These are phyloP conservation scores for Blepharisma undulans DNA, from an alignment of 169 alveolate genomes.

Conservation along the genomic window DNA sequence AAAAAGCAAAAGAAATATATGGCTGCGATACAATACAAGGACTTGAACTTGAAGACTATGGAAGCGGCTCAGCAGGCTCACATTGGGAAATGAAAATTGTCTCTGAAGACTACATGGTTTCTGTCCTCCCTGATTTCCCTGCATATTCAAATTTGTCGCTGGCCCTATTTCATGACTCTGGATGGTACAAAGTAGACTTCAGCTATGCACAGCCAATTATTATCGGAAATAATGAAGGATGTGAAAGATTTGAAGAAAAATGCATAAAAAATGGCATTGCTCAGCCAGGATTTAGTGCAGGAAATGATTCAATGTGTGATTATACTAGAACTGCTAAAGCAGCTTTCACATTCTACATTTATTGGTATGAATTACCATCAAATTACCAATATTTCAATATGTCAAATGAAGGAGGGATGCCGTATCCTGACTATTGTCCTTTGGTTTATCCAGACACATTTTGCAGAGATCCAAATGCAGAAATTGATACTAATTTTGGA, in stretches of 20 bases:
- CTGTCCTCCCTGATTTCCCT: conserved; percentile 20
- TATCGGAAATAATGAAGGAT: conserved; percentile 58
- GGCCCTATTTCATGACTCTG: conserved; percentile 57
- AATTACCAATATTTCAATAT: not conserved
- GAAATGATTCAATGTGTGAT: not conserved
- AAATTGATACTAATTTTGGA: not conserved
- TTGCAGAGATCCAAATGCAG: not conserved
- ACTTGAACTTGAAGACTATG: conserved; percentile 54
- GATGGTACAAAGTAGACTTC: conserved; percentile 61
- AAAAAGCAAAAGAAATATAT: conserved; percentile 46
- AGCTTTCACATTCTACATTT: not conserved
- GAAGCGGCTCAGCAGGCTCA: conserved; percentile 43
- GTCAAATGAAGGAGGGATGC: conserved; percentile 2
- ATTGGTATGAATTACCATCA: not conserved
- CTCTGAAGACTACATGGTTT: conserved; percentile 51
- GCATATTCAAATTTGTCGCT: conserved; percentile 41
- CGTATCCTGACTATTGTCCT: conserved; percentile 26
- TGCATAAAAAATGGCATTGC: conserved; percentile 25
- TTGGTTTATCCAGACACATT: not conserved
- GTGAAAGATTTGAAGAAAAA: conserved; percentile 43
- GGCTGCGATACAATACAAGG: conserved; percentile 53
- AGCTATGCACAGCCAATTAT: conserved; percentile 44
- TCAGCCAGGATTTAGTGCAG: not conserved
- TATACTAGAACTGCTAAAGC: not conserved
- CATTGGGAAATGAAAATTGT: conserved; percentile 56